Evolutionary conservation across 2,329 filamentous ascomycete species (phyloP).

Genomic region (Cladophialophora bantiana): DNA sequence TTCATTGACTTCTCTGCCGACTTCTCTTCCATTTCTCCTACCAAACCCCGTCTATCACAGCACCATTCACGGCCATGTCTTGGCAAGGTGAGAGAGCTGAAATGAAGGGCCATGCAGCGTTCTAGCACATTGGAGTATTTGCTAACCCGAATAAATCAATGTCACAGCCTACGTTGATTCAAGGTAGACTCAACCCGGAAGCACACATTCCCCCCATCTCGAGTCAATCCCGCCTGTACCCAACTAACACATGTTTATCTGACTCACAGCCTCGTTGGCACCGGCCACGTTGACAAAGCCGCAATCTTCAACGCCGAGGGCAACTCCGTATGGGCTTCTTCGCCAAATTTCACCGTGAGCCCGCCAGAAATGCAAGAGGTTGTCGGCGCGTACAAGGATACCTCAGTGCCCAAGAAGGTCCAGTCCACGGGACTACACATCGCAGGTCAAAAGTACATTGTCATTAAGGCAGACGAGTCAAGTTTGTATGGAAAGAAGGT

Average conservation of each 20-base stretch:
- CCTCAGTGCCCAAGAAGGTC: slow-evolving; percentile 67
- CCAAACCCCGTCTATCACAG: neutral
- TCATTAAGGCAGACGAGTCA: slow-evolving; percentile 76
- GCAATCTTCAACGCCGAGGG: slow-evolving; percentile 83
- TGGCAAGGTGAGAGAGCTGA: slow-evolving; percentile 40
- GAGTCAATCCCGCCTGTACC: neutral
- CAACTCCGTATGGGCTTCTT: slow-evolving; percentile 79
- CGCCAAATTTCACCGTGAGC: slow-evolving; percentile 72
- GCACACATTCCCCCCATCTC: neutral
- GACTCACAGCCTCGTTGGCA: slow-evolving; percentile 73
- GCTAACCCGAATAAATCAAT: slow-evolving; percentile 18
- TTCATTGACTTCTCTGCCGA: slow-evolving; percentile 2
- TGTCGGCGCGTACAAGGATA: slow-evolving; percentile 60
- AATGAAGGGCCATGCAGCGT: neutral
- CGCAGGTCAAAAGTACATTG: slow-evolving; percentile 77
- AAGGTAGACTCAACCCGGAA: slow-evolving; percentile 29
- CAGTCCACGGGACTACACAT: slow-evolving; percentile 77
- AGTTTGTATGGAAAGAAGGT: slow-evolving; percentile 89
- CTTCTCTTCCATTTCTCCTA: slow-evolving; percentile 6
- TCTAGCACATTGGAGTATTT: neutral
- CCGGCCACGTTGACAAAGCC: slow-evolving; percentile 80
- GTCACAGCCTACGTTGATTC: slow-evolving; percentile 39
- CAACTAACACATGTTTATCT: slow-evolving; percentile 13
- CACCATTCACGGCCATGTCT: slow-evolving; percentile 36
- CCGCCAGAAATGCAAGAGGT: slow-evolving; percentile 64